phyloP scores from a whole-genome alignment of 768 basidiomycete species.

The Plicaturopsis crispa region DNA sequence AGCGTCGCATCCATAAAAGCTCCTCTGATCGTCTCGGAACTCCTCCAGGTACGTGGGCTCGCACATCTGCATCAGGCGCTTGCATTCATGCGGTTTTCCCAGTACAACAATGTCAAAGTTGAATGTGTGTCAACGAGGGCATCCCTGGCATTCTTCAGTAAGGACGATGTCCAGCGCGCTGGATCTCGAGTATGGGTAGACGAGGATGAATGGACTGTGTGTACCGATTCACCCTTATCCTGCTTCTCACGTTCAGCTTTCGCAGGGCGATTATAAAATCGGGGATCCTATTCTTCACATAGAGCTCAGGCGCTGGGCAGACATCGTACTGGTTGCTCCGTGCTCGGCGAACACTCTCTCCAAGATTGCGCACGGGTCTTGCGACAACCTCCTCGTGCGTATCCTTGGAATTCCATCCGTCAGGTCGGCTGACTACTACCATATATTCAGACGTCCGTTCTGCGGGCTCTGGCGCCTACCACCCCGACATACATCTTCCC shows the following conservation, averaged over 20 bases:
- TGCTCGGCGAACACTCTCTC: conserved; percentile 96
- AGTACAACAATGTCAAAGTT: conserved; percentile 73
- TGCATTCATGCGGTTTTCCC: conserved; percentile 1
- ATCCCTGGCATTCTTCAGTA: conserved; percentile 71
- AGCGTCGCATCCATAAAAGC: conserved; percentile 94
- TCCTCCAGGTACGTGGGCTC: conserved; percentile 51
- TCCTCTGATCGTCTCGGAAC: conserved; percentile 77
- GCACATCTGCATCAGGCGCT: not conserved
- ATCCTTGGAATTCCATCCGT: conserved; percentile 65
- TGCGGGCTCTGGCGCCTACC: conserved; percentile 75
- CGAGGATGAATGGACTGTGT: conserved; percentile 87
- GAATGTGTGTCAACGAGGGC: conserved; percentile 79
- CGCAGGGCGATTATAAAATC: conserved; percentile 63
- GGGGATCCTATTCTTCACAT: conserved; percentile 96
- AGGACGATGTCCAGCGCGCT: conserved; percentile 35
- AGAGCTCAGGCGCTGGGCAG: conserved; percentile 90
- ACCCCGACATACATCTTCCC: conserved; percentile 91
- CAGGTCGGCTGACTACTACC: conserved; percentile 76
- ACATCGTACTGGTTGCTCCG: conserved; percentile 89
- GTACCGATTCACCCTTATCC: conserved; percentile 15
- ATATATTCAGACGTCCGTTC: conserved; percentile 71
- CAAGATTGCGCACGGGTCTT: conserved; percentile 83
- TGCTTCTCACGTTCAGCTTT: not conserved
- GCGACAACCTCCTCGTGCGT: conserved; percentile 83
- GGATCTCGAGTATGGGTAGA: conserved; percentile 80